Evolutionary conservation across 345 rosid species (phyloP).

Genomic region (Brassica napus): Da-Ae NC_063447.1:59879501-59880000

Average conservation of each 20-base stretch:
- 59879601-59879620: slow-evolving; percentile 98
- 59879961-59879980: not conserved
- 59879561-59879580: slow-evolving; percentile 79
- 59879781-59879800: not conserved
- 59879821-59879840: slow-evolving; percentile 7
- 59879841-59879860: not conserved
- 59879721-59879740: not conserved
- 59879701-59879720: not conserved
- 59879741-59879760: slow-evolving; percentile 10
- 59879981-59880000: not conserved
- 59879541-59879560: not conserved
- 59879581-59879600: slow-evolving; percentile 92
- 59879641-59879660: slow-evolving; percentile 72
- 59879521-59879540: not conserved
- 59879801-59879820: slow-evolving; percentile 28
- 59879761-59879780: not conserved
- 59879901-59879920: slow-evolving; percentile 33
- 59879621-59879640: slow-evolving; percentile 91
- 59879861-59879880: not conserved
- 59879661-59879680: slow-evolving; percentile 10
- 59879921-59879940: slow-evolving; percentile 30
- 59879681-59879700: slow-evolving; percentile 18
- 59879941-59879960: not conserved
- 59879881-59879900: not conserved
- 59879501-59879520: not conserved